These are phyloP conservation scores for Penicillium pancosmium DNA, from an alignment of 495 filamentous ascomycete species.

Conservation along the genomic window DNA sequence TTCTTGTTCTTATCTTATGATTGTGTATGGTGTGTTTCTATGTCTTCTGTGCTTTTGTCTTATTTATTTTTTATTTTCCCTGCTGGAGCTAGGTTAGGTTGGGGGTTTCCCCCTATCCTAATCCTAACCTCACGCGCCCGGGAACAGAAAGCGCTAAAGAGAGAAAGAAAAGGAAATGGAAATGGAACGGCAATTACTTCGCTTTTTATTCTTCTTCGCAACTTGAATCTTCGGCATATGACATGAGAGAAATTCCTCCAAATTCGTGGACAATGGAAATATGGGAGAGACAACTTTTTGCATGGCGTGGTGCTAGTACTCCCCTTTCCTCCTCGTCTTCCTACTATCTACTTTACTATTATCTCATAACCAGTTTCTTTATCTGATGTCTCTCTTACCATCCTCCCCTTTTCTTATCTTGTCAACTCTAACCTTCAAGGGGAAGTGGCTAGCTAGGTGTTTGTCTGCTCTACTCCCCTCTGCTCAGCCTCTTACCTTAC, in stretches of 20 bases:
- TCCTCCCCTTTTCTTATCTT: conserved; percentile 1
- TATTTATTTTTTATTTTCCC: conserved; percentile 15
- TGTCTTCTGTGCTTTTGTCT: conserved; percentile 24
- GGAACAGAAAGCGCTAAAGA: not conserved
- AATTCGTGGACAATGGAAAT: conserved; percentile 14
- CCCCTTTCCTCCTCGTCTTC: conserved; percentile 22
- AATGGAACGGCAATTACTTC: not conserved
- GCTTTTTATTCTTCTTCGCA: conserved; percentile 17
- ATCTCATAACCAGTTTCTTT: not conserved
- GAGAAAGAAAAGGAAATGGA: not conserved
- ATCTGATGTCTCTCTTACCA: conserved; percentile 2
- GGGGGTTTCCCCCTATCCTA: too few relatives aligned
- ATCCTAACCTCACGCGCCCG: too few relatives aligned
- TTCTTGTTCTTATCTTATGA: conserved; percentile 30
- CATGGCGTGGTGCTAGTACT: conserved; percentile 21
- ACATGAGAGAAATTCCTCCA: conserved; percentile 17
- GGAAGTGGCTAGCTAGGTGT: too few relatives aligned
- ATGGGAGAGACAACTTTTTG: conserved; percentile 20
- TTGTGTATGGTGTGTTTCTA: conserved; percentile 10
- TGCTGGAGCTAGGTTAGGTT: not conserved
- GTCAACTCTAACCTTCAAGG: too few relatives aligned
- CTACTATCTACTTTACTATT: conserved; percentile 9
- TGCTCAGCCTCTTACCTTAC: too few relatives aligned
- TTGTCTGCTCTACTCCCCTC: too few relatives aligned
- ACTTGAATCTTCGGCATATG: conserved; percentile 27